Conservation (phyloP, 2,329 filamentous ascomycete species). For the Hypoxylon sp. region DNA sequence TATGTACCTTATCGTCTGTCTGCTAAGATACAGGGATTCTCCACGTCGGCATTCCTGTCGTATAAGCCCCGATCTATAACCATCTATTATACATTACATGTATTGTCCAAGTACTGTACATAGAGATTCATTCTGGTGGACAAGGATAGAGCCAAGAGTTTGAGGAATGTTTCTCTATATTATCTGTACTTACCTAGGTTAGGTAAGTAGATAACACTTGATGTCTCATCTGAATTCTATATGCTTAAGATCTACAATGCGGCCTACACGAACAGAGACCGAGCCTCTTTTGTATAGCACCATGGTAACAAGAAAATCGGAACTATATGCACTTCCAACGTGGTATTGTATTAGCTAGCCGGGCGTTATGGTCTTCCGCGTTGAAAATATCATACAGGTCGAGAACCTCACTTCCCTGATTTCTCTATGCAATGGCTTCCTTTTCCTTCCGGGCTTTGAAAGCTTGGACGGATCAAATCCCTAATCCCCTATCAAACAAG, state of each 20-base stretch:
- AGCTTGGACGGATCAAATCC: background rate
- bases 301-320: background rate
- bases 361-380: slow-evolving; percentile 3
- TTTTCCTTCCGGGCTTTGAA: slow-evolving; percentile 10
- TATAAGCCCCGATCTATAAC: slow-evolving; percentile 20
- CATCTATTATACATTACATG: background rate
- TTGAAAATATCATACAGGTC: slow-evolving; percentile 21
- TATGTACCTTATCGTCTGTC: background rate
- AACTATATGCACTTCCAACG: background rate
- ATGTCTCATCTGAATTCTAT: background rate
- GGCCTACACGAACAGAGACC: background rate
- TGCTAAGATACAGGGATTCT: slow-evolving; percentile 26
- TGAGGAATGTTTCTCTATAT: background rate
- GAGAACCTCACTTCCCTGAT: background rate
- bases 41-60: slow-evolving; percentile 22
- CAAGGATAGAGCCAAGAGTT: background rate
- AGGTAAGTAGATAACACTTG: background rate
- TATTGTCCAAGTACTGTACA: background rate
- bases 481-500: background rate
- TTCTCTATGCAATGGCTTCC: slow-evolving; percentile 4
- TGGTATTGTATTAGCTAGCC: slow-evolving; percentile 10
- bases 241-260: background rate
- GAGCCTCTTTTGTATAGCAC: background rate
- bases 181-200: background rate
- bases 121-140: background rate